Evolutionary conservation across 345 rosid genomes (phyloP), one percentile per base, ranked within the genome.

Genomic region (Angophora floribunda): DNA sequence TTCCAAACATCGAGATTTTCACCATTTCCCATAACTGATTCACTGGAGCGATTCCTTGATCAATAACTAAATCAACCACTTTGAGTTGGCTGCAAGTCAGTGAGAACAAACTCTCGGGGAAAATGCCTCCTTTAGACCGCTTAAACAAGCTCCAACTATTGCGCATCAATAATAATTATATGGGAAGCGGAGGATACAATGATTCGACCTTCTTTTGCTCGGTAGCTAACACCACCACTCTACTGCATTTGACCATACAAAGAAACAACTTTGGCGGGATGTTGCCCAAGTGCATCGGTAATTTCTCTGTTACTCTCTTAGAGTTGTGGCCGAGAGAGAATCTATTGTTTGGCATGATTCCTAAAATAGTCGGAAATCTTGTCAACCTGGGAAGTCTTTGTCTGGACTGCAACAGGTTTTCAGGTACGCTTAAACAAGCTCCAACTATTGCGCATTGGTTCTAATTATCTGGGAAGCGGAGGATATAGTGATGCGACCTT

Each of bases 381-480:
- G 30, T 90, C 9, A 51, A 22, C 13, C 45, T 78, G 22, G 50
- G 10, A 1, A 4, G 6, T 1, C 50, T 85, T 26, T 0, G 30
- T 1, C 5, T 88, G 30, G 87, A 50, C 9, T 5, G 4, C 36
- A 90, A 89, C 14, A 41, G 36, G 8, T 50, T 90, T 11, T 51
- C 30, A 16, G 92, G 91, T 45, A 55, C 7, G 8, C 55, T 70
- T 92, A 13, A 82, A 78, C 5, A 52, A 28, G 50, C 87, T 92
- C 9, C 1, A 7, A 41, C 1, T 16, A 24, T 17, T 91, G 12
- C 13, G 0, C 1, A 12, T 92, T 7, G 30, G 10, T 11, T 1
- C 4, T 17, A 93, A 90, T 50, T 79, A 26, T 44, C 87, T 89
- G 13, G 93, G 90, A 52, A 89, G 85, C 9, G 88, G 86, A 89